Conservation (phyloP, 768 basidiomycete species). For the Peribolospora baueri region DNA sequence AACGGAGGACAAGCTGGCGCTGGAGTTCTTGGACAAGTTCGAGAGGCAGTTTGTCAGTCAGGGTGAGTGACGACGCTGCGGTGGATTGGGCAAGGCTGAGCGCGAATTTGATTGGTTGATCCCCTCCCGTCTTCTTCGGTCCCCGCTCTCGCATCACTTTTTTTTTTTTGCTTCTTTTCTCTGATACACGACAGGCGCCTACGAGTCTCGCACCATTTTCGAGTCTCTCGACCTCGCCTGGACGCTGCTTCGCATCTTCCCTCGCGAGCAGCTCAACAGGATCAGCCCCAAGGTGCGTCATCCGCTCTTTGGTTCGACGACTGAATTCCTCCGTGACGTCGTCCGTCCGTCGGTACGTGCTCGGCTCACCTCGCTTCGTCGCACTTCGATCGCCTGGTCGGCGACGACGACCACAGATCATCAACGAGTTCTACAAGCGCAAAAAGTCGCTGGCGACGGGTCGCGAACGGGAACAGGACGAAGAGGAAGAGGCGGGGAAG, state of each 20-base stretch:
- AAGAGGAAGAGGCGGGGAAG: neutral
- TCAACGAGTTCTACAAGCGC: slow-evolving; percentile 73
- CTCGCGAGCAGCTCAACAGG: slow-evolving; percentile 91
- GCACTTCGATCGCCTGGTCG: too few species aligned
- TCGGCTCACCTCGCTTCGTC: neutral
- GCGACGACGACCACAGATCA: slow-evolving; percentile 26
- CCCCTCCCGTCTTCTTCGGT: neutral
- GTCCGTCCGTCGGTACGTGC: neutral
- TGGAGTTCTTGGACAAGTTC: slow-evolving; percentile 90
- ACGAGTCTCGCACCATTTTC: slow-evolving; percentile 87
- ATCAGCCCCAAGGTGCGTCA: slow-evolving; percentile 58
- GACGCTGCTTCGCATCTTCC: slow-evolving; percentile 91
- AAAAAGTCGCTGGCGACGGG: slow-evolving; percentile 21
- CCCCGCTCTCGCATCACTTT: neutral
- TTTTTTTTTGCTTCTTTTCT: slow-evolving; percentile 3
- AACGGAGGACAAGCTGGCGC: slow-evolving; percentile 75
- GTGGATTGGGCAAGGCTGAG: too few species aligned
- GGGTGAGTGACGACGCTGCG: slow-evolving; percentile 28
- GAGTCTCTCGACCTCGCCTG: slow-evolving; percentile 94
- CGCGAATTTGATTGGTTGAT: neutral
- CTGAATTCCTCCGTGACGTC: neutral
- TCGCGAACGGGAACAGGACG: too few species aligned
- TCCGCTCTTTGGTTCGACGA: neutral
- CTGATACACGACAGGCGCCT: slow-evolving; percentile 35
- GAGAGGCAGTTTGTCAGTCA: slow-evolving; percentile 93